Conservation (phyloP, 169 alveolate genomes). For the Cryptosporidium sp. region DNA sequence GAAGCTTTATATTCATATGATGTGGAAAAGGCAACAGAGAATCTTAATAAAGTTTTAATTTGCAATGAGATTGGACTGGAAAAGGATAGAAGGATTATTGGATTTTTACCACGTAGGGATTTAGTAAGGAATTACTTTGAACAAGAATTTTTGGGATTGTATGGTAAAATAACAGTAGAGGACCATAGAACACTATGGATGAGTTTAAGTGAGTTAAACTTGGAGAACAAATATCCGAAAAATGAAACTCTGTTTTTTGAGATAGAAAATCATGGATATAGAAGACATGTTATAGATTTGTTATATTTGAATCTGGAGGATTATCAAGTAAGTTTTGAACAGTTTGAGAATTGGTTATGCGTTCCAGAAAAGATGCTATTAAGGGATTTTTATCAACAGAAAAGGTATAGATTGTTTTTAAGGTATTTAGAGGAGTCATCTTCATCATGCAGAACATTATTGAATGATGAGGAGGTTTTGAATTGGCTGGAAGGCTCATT, state of each 20-base stretch:
- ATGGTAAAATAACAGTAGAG: conserved; percentile 13
- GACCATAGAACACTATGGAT: conserved; percentile 42
- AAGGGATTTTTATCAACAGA: conserved; percentile 2
- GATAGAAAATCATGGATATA: conserved; percentile 30
- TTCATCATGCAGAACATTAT: background rate
- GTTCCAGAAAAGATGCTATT: conserved; percentile 7
- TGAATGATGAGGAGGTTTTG: background rate
- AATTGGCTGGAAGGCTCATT: conserved; percentile 22
- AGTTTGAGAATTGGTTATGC: conserved; percentile 55
- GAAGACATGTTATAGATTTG: conserved; percentile 23
- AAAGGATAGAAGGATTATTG: background rate
- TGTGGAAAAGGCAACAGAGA: conserved; percentile 1
- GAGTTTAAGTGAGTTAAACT: background rate
- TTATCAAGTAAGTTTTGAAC: conserved; percentile 1
- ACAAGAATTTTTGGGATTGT: conserved; percentile 13
- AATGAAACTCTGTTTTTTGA: conserved; percentile 3
- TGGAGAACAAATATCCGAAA: background rate
- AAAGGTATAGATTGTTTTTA: conserved; percentile 5
- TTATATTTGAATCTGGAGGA: conserved; percentile 8
- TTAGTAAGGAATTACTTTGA: conserved; percentile 23
- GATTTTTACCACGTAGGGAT: conserved; percentile 5
- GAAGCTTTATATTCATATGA: conserved; percentile 14
- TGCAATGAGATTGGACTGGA: background rate
- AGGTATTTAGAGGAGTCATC: conserved; percentile 35
- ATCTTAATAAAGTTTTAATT: background rate